A percentile compares a stretch with the other conserved stretches of the same genome.
Conservation (phyloP, 2,329 filamentous ascomycete species). For the Pseudogymnoascus sp. region DNA sequence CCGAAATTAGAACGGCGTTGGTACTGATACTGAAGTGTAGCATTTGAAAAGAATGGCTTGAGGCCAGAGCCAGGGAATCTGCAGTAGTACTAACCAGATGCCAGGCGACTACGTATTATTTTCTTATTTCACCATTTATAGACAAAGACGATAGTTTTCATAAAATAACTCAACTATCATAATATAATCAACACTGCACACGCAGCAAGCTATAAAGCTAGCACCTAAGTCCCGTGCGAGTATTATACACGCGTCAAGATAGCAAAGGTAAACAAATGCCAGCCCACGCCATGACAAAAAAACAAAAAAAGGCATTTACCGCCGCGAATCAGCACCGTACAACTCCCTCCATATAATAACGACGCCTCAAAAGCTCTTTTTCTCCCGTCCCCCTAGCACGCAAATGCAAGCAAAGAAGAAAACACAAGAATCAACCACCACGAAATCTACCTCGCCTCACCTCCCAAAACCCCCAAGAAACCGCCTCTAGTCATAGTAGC, state of each 20-base stretch:
- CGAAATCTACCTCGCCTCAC: neutral
- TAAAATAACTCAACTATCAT: neutral
- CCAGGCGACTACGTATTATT: neutral
- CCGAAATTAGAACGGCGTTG: neutral
- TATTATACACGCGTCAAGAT: slow-evolving; percentile 4
- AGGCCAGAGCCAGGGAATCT: neutral
- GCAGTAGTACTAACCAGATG: neutral
- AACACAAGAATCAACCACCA: neutral
- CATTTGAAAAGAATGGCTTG: neutral
- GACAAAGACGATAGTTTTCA: neutral
- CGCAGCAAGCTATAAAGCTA: slow-evolving; percentile 5
- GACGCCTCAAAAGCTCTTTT: neutral
- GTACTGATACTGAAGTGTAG: neutral
- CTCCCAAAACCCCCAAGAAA: neutral
- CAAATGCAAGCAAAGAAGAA: neutral
- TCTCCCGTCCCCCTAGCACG: neutral
- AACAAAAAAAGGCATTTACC: neutral
- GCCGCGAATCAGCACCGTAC: neutral
- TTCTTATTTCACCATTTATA: neutral
- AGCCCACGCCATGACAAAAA: neutral
- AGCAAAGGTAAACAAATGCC: neutral
- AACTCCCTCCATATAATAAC: neutral
- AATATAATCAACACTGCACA: slow-evolving; percentile 4
- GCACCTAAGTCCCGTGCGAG: neutral
- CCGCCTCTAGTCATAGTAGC: neutral